Evolutionary conservation across 2,329 filamentous ascomycete genomes (phyloP).

Genomic region (Grosmannia huntii): DNA sequence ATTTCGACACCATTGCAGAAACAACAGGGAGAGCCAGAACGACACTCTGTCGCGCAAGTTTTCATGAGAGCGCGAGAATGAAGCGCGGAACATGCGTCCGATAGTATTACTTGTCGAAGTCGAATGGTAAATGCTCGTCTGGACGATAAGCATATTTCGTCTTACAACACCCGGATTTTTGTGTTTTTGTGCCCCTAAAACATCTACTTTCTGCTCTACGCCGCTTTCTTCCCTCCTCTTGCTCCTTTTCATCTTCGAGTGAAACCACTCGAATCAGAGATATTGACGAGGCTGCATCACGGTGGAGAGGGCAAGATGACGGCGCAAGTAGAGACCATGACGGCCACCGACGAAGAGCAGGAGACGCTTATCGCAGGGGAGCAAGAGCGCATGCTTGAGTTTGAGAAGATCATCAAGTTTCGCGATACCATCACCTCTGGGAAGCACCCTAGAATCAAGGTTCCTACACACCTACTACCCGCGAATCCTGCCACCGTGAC

Average conservation of each 20-base stretch:
- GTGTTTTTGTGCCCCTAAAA: neutral
- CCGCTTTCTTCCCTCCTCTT: neutral
- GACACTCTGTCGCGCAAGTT: neutral
- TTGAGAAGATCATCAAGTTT: conserved; percentile 69
- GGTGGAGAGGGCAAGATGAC: conserved; percentile 9
- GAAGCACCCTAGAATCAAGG: conserved; percentile 51
- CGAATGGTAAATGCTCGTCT: neutral
- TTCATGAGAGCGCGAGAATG: neutral
- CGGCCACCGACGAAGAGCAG: neutral
- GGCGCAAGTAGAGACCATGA: conserved; percentile 8
- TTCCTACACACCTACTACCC: conserved; percentile 27
- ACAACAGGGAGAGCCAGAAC: neutral
- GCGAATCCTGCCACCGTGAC: neutral
- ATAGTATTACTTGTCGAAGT: neutral
- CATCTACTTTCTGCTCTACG: neutral
- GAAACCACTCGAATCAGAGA: neutral
- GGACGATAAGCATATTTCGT: neutral
- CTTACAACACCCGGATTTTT: neutral
- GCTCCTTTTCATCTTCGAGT: neutral
- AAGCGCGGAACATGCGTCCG: neutral
- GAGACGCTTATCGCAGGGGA: conserved; percentile 28
- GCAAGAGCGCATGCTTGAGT: conserved; percentile 50
- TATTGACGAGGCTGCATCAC: neutral
- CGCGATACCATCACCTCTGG: conserved; percentile 72
- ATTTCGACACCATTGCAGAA: neutral